A percentile compares a stretch with the other conserved stretches of the same genome.
These are phyloP conservation scores for Comarum palustre DNA, from an alignment of 306 rosid genomes.

Conservation along the genomic window DNA sequence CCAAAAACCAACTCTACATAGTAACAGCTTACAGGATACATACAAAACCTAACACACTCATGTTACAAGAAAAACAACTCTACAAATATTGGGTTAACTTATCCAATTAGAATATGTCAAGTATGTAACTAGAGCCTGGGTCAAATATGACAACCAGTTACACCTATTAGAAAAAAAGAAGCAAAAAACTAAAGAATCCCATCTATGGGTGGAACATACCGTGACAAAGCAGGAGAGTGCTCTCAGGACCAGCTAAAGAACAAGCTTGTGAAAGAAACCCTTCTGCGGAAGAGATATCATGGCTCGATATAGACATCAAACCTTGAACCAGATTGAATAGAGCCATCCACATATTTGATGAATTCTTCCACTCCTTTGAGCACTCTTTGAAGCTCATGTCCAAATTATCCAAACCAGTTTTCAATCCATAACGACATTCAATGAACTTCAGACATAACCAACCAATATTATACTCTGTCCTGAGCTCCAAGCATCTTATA, in stretches of 20 bases:
- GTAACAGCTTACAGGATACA: background rate
- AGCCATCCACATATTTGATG: slow-evolving; percentile 54
- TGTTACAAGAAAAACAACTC: background rate
- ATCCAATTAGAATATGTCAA: background rate
- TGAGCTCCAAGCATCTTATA: slow-evolving; percentile 60
- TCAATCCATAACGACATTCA: slow-evolving; percentile 46
- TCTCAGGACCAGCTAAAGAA: slow-evolving; percentile 55
- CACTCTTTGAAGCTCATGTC: slow-evolving; percentile 52
- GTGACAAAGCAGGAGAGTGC: slow-evolving; percentile 71
- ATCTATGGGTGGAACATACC: slow-evolving; percentile 45
- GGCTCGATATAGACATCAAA: slow-evolving; percentile 45
- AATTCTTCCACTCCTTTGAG: slow-evolving; percentile 38
- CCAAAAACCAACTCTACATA: background rate
- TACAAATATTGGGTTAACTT: background rate
- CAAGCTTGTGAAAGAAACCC: slow-evolving; percentile 69
- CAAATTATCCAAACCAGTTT: slow-evolving; percentile 39
- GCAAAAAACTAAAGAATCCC: slow-evolving; percentile 8
- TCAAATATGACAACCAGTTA: background rate
- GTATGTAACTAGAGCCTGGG: background rate
- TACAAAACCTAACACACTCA: background rate
- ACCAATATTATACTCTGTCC: slow-evolving; percentile 67
- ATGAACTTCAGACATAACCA: slow-evolving; percentile 81
- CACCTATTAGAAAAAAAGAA: background rate
- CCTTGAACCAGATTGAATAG: slow-evolving; percentile 59
- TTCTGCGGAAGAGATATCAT: slow-evolving; percentile 66